Percentiles rank a stretch among this genome's conserved stretches.
These are phyloP conservation scores for Ogataea hybrid DNA, from an alignment of 1,139 yeast species.

Conservation along the genomic window DNA sequence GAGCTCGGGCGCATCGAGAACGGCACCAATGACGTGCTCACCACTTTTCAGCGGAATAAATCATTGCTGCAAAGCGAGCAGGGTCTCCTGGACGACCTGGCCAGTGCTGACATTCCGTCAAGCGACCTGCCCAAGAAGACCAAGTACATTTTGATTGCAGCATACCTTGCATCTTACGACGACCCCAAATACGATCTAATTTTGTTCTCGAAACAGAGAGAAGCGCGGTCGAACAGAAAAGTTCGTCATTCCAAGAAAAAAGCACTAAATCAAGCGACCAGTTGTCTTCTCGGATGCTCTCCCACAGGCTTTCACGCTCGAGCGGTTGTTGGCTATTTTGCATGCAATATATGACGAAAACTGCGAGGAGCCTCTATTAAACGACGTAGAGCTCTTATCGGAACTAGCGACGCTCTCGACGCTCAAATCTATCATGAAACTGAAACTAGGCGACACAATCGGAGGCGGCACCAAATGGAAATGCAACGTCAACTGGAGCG, in stretches of 20 bases:
- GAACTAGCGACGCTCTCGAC: conserved; percentile 51
- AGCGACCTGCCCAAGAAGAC: conserved; percentile 47
- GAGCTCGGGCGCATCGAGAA: conserved; percentile 18
- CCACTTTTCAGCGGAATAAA: conserved; percentile 27
- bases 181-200: conserved; percentile 44
- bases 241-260: conserved; percentile 40
- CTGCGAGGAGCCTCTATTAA: conserved; percentile 33
- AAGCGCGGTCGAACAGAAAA: conserved; percentile 23
- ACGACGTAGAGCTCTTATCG: conserved; percentile 47
- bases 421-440: conserved; percentile 42
- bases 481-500: conserved; percentile 48
- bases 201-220: conserved; percentile 29
- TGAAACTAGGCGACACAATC: conserved; percentile 43
- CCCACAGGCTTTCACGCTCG: conserved; percentile 50
- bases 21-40: conserved; percentile 28
- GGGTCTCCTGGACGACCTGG: conserved; percentile 22
- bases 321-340: conserved; percentile 50
- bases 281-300: conserved; percentile 43
- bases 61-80: conserved; percentile 25
- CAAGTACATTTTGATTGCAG: conserved; percentile 49
- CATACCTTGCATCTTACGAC: conserved; percentile 50
- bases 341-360: conserved; percentile 42
- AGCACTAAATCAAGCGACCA: conserved; percentile 29
- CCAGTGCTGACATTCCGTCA: conserved; percentile 6
- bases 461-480: conserved; percentile 54